Evolutionary conservation across 2,329 filamentous ascomycete genomes (phyloP).

Genomic region (Cladosporium phlei): DNA sequence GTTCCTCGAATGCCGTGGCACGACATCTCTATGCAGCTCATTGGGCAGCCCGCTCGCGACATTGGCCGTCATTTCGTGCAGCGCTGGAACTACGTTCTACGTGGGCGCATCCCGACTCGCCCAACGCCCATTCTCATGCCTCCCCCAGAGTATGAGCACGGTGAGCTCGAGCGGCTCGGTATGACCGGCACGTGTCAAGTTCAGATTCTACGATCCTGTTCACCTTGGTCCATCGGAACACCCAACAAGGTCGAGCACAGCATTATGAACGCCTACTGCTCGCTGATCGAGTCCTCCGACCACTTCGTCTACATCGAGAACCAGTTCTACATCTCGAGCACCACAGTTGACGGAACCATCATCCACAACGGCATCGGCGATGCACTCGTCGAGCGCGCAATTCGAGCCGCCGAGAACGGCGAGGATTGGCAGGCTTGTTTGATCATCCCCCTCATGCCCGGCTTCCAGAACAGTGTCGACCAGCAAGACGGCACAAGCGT

Average conservation of each 20-base stretch:
- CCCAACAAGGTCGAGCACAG: constrained; percentile 80
- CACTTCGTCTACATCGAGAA: constrained; percentile 99
- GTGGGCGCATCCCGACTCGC: constrained; percentile 85
- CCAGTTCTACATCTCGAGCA: constrained; percentile 95
- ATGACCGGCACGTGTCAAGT: constrained; percentile 93
- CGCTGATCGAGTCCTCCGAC: constrained; percentile 90
- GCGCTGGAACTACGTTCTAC: constrained; percentile 93
- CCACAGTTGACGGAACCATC: constrained; percentile 77
- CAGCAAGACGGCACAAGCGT: constrained; percentile 92
- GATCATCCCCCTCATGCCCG: constrained; percentile 93
- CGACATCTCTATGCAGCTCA: constrained; percentile 95
- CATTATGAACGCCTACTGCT: constrained; percentile 92
- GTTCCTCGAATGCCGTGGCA: constrained; percentile 98
- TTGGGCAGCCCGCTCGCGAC: constrained; percentile 91
- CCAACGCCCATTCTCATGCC: constrained; percentile 91
- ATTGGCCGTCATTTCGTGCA: constrained; percentile 95
- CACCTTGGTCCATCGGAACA: constrained; percentile 86
- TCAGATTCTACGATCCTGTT: constrained; percentile 87
- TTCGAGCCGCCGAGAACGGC: constrained; percentile 73
- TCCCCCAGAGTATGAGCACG: constrained; percentile 82
- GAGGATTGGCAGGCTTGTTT: constrained; percentile 90
- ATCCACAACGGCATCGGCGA: constrained; percentile 94
- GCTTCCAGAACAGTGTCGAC: constrained; percentile 95
- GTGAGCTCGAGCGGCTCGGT: constrained; percentile 80
- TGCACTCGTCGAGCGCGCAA: constrained; percentile 85